A percentile compares a stretch with the other conserved stretches of the same genome.
These are phyloP conservation scores for Suhomyces sp. DNA, from an alignment of 805 yeast species.

Conservation along the genomic window DNA sequence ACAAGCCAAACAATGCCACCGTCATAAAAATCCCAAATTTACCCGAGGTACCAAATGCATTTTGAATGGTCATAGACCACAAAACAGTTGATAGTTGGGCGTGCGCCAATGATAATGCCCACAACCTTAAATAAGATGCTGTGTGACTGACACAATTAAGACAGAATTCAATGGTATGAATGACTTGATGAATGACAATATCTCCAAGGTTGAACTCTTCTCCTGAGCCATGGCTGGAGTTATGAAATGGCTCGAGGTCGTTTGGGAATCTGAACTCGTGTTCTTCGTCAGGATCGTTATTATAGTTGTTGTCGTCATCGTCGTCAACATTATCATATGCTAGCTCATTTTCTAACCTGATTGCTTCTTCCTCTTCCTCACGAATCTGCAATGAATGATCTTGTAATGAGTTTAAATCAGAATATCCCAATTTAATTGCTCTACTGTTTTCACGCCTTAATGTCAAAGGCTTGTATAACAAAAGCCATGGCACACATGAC, in stretches of 20 bases:
- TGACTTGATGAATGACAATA: slow-evolving; percentile 93
- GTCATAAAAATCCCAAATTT: slow-evolving; percentile 66
- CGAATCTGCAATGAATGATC: slow-evolving; percentile 31
- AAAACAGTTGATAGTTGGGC: slow-evolving; percentile 92
- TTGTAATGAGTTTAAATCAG: slow-evolving; percentile 31
- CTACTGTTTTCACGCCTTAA: slow-evolving; percentile 56
- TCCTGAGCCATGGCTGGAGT: slow-evolving; percentile 45
- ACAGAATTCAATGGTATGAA: slow-evolving; percentile 96
- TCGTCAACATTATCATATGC: slow-evolving; percentile 23
- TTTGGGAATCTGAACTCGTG: slow-evolving; percentile 31
- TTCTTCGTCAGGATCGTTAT: slow-evolving; percentile 18
- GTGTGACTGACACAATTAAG: slow-evolving; percentile 97
- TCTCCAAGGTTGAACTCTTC: slow-evolving; percentile 82
- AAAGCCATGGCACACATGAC: slow-evolving; percentile 88
- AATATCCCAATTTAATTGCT: slow-evolving; percentile 40
- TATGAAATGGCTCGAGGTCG: slow-evolving; percentile 33
- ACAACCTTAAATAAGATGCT: slow-evolving; percentile 90
- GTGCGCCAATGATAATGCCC: slow-evolving; percentile 98
- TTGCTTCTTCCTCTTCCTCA: slow-evolving; percentile 38
- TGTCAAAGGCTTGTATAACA: slow-evolving; percentile 78
- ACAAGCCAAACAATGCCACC: slow-evolving; percentile 83
- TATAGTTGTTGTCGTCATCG: slow-evolving; percentile 12
- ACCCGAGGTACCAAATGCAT: slow-evolving; percentile 69
- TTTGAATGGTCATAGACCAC: slow-evolving; percentile 92
- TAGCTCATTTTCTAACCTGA: slow-evolving; percentile 7